Base-by-base conservation (phyloP, 306 rosid genomes). In the Sesbania bispinosa region DNA sequence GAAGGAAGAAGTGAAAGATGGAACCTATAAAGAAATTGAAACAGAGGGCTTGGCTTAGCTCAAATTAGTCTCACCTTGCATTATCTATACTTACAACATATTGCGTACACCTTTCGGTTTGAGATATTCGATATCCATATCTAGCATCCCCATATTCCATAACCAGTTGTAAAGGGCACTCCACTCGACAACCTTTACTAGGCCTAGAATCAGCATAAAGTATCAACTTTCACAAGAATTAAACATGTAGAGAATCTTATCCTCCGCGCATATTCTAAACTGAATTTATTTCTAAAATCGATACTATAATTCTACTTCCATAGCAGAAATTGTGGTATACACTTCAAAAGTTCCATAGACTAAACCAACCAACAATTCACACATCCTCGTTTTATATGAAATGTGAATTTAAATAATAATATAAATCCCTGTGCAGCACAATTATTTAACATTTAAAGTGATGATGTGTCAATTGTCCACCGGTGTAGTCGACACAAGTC, bases 1-100 rank as follows among this genome's bases (percentile, higher is more conserved):
- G 15, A 60, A 8, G 35, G 59, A 70, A 59, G 79, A 50, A 23
- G 43, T 62, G 50, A 70, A 62, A 32, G 35, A 69, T 41, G 67
- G 42, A 48, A 77, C 39, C 66, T 50, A 62, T 67, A 42, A 51
- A 43, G 54, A 15, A 36, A 18, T 45, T 29, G 74, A 38, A 58
- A 30, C 11, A 45, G 20, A 48, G 67, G 63, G 38, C 35, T 43
- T 21, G 54, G 50, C 42, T 63, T 64, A 69, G 66, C 61, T 75
- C 70, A 64, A 21, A 57, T 27, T 29, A 48, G 13, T 57, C 73
- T 80, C 65, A 45, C 10, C 36, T 46, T 29, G 6, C 72, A 65
- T 57, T 39, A 36, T 63, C 53, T 65, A 62, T 26, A 43, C 47
- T 64, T 38, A 26, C 30, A 71, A 71, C 33, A 48, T 14, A 21